phyloP scores from a whole-genome alignment of 768 basidiomycete genomes.

The Panaeolus cyanescens region DNA sequence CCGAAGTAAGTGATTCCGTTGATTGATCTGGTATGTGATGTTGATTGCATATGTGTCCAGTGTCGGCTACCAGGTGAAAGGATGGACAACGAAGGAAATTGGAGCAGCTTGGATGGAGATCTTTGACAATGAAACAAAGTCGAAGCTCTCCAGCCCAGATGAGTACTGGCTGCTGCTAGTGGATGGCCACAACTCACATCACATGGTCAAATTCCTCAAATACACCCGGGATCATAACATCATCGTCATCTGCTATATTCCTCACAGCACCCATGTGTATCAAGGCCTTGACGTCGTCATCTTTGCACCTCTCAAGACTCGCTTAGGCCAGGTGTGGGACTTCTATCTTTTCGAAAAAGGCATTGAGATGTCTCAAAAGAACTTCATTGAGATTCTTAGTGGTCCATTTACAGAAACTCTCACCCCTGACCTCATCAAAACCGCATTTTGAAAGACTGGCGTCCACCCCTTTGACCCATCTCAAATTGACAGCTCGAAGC shows the following conservation, averaged over 20 bases:
- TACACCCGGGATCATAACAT: constrained; percentile 38
- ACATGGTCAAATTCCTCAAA: constrained; percentile 35
- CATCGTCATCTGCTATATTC: constrained; percentile 44
- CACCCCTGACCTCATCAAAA: no score
- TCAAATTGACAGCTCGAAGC: no score
- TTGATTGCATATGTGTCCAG: no score
- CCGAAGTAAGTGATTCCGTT: no score
- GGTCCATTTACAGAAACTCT: no score
- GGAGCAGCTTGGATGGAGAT: constrained; percentile 36
- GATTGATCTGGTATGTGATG: constrained; percentile 5
- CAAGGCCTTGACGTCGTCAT: constrained; percentile 44
- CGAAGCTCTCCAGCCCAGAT: constrained; percentile 31
- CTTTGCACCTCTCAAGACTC: constrained; percentile 1
- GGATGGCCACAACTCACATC: constrained; percentile 50
- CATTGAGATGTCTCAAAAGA: no score
- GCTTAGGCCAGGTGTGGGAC: no score
- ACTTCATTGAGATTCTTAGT: no score
- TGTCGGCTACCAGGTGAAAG: constrained; percentile 33
- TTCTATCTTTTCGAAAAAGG: no score
- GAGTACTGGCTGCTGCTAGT: constrained; percentile 35
- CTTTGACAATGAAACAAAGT: constrained; percentile 40
- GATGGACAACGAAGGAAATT: constrained; percentile 39
- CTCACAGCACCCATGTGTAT: constrained; percentile 45
- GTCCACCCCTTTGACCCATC: no score
- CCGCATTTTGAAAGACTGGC: no score